Base-by-base conservation (phyloP, 2,329 filamentous ascomycete genomes). In the Didymella arachidicola region DNA sequence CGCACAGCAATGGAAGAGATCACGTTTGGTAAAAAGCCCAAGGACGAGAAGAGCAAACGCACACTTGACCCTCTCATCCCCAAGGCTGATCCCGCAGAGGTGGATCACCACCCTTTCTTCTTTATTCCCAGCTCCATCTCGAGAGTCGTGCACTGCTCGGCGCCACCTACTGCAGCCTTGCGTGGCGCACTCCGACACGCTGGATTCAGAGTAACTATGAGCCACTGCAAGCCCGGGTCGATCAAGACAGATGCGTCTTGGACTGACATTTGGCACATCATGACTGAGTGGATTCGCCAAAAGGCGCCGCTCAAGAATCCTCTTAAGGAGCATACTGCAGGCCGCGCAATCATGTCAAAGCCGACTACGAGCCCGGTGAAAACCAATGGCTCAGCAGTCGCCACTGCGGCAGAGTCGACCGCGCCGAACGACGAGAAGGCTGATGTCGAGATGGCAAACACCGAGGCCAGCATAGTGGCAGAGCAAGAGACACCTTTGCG, bases 241-340 rank as follows among this genome's bases (percentile, higher is more conserved):
- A 88, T 98, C 77, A 96, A 96, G 80, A 98, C 95, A 0, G 88
- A 98, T 77, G 95, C 95, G 14, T 91, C 93, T 0, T 99, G 93
- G 93, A 82, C 82, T 4, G 88, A 92, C 0, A 85, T 99, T 46
- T 98, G 95, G 93, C 90, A 96, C 73, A 82, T 98, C 27, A 95
- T 98, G 87, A 85, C 91, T 26, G 93, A 97, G 78, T 99, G 93
- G 92, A 86, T 91, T 14, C 86, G 89, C 25, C 92, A 96, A 73
- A 90, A 89, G 69, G 83, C 86, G 0, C 93, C 93, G 0, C 83
- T 96, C 57, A 96, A 91, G 72, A 86, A 88, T 34, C 86, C 87
- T 19, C 82, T 96, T 54, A 89, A 86, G 68, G 83, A 87, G 39
- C 84, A 84, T n/a, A 91, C 84, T 50, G 81, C 92, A 1, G 92